Evolutionary conservation across 2,329 filamentous ascomycete genomes (phyloP), one percentile per base, ranked within the genome.

Genomic region (Huntiella savannae): DNA sequence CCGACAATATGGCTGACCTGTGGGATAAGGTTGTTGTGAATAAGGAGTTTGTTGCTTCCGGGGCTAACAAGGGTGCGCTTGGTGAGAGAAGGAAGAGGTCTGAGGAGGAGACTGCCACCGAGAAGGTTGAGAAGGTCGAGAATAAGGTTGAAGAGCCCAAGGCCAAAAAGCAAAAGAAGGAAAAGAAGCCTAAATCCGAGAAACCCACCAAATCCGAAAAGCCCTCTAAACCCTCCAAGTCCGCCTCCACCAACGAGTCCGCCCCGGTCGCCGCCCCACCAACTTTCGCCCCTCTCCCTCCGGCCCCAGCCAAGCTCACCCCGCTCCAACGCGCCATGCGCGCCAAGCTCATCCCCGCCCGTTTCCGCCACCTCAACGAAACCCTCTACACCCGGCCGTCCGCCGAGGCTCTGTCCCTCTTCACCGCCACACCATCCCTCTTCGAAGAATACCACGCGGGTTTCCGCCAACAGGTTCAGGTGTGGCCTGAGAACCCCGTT

Each of bases 331-430:
- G 81, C 47, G 78, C 84, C 3, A 98, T 98, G 91, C 79, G 84
- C 51, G 80, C 86, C 58, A 98, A 98, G 67, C 77, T 98, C 52
- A 72, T 93, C 52, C 92, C 87, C 7, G 87, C 91, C 1, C 86
- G 91, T 49, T 98, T 98, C 73, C 85, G 91, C 52, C 86, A 96
- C 62, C 77, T 98, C 51, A 98, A 98, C 62, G 82, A 98, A 66
- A 88, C 85, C 0, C 77, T 98, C 11, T 98, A 98, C 66, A 96
- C 88, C 4, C 83, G 79, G 5, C 83, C 87, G 1, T 98, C 91
- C 0, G 68, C 69, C 33, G 77, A 91, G 53, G 82, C 91, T n/a
- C 76, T 91, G 54, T 65, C 71, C 43, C 75, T 96, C 17, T 96
- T 98, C 66, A 68, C 75, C 44, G 69, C 81, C 33, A 84, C 83